Evolutionary conservation across 768 basidiomycete genomes (phyloP).

Genomic region (Holtermanniella nyarrowii): DNA sequence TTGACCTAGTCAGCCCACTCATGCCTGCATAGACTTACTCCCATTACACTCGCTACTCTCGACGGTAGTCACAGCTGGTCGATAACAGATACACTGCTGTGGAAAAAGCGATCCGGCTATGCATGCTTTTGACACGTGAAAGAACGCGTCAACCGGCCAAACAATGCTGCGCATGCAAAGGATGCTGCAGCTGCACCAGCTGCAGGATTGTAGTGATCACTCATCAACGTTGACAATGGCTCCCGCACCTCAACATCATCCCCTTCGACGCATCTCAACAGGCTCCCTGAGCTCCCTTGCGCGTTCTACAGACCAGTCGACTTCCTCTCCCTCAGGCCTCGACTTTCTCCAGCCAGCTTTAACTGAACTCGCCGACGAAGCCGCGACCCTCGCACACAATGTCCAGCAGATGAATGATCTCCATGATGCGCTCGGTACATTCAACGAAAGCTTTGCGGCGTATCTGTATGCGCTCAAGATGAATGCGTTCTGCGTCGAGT

Average conservation of each 20-base stretch:
- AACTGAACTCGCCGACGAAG: slow-evolving; percentile 78
- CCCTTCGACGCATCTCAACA: slow-evolving; percentile 79
- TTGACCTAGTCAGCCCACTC: too few species aligned
- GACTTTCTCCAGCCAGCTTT: slow-evolving; percentile 77
- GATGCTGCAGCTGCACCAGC: too few species aligned
- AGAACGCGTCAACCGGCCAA: too few species aligned
- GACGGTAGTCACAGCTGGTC: too few species aligned
- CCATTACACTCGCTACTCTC: too few species aligned
- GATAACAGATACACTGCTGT: too few species aligned
- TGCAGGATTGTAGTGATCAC: too few species aligned
- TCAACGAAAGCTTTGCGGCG: slow-evolving; percentile 88
- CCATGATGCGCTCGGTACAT: slow-evolving; percentile 63
- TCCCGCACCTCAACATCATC: slow-evolving; percentile 45
- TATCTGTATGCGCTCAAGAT: slow-evolving; percentile 87
- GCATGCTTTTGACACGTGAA: too few species aligned
- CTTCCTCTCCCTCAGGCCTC: slow-evolving; percentile 67
- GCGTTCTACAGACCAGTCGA: slow-evolving; percentile 50
- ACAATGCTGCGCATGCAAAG: too few species aligned
- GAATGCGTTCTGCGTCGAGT: slow-evolving; percentile 88
- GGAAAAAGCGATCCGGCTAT: too few species aligned
- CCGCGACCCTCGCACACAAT: slow-evolving; percentile 66
- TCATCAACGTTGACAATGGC: slow-evolving; percentile 11
- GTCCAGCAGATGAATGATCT: slow-evolving; percentile 60
- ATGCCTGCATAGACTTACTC: too few species aligned
- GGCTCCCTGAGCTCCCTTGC: slow-evolving; percentile 80